phyloP scores from a whole-genome alignment of 2,329 filamentous ascomycete species.

The Phoma sp. region DNA sequence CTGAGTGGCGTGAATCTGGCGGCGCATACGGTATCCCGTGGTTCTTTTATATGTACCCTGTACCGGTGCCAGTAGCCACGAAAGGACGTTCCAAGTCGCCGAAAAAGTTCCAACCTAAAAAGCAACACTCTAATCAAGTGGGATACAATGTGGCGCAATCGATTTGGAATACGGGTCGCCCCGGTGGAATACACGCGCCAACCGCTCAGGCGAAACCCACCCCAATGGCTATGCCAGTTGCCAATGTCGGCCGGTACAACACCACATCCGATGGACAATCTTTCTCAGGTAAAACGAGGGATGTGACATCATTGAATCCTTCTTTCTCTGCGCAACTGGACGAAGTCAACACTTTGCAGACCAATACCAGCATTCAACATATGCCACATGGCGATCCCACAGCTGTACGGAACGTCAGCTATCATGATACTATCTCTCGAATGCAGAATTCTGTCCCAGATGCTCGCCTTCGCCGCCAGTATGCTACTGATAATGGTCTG shows the following conservation, averaged over 20 bases:
- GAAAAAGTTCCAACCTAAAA: conserved; percentile 24
- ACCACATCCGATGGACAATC: too few species aligned
- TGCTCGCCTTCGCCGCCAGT: conserved; percentile 8
- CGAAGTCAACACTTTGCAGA: conserved; percentile 16
- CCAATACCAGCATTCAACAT: conserved; percentile 4
- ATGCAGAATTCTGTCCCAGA: too few species aligned
- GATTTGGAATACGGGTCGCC: too few species aligned
- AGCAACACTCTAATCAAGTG: conserved; percentile 5
- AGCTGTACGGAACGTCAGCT: conserved; percentile 18
- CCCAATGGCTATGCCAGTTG: too few species aligned
- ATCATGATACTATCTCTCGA: too few species aligned
- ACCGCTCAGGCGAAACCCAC: too few species aligned
- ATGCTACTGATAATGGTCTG: conserved; percentile 29
- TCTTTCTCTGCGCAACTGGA: conserved; percentile 26
- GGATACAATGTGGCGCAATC: background rate
- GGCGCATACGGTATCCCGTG: conserved; percentile 31
- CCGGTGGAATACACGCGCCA: too few species aligned
- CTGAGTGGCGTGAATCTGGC: too few species aligned
- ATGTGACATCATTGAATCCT: background rate
- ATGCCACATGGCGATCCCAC: conserved; percentile 17
- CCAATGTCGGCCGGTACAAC: too few species aligned
- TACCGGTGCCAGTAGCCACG: conserved; percentile 26
- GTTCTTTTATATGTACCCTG: conserved; percentile 40
- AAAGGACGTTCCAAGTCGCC: conserved; percentile 27
- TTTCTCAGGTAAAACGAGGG: background rate